phyloP scores from a whole-genome alignment of 805 yeast species.

The Candida ponderosae region DNA sequence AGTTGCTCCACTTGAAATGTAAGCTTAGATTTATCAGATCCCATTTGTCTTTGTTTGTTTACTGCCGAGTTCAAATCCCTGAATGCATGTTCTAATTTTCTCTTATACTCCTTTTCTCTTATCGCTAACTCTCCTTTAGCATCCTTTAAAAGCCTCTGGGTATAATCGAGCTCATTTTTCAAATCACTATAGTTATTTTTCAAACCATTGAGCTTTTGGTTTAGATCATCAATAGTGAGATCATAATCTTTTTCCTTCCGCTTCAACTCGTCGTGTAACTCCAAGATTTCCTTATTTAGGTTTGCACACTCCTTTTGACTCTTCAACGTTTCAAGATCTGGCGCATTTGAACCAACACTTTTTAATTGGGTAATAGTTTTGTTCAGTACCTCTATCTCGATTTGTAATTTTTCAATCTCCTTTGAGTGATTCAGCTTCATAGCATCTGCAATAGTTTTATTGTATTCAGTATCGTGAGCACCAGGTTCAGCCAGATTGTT shows the following conservation, averaged over 20 bases:
- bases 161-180: slow-evolving; percentile 8
- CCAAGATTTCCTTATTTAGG: neutral
- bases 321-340: neutral
- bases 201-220: slow-evolving; percentile 1
- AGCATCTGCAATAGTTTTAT: slow-evolving; percentile 6
- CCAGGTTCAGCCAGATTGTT: slow-evolving; percentile 5
- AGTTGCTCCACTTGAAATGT: slow-evolving; percentile 31
- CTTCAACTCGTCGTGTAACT: neutral
- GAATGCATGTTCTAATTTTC: slow-evolving; percentile 25
- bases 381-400: slow-evolving; percentile 11
- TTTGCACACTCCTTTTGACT: neutral
- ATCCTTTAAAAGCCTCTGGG: slow-evolving; percentile 6
- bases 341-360: no score
- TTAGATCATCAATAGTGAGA: neutral
- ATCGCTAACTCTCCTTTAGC: slow-evolving; percentile 8
- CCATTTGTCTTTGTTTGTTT: slow-evolving; percentile 34
- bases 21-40: slow-evolving; percentile 37
- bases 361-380: neutral
- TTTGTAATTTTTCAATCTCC: slow-evolving; percentile 1
- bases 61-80: slow-evolving; percentile 32
- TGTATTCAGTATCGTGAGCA: slow-evolving; percentile 4
- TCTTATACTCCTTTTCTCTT: slow-evolving; percentile 25
- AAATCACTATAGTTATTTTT: slow-evolving; percentile 5
- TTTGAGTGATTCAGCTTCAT: slow-evolving; percentile 14
- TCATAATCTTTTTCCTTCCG: neutral